Conservation (phyloP, 2,329 filamentous ascomycete genomes). For the Phialophora tarda region DNA sequence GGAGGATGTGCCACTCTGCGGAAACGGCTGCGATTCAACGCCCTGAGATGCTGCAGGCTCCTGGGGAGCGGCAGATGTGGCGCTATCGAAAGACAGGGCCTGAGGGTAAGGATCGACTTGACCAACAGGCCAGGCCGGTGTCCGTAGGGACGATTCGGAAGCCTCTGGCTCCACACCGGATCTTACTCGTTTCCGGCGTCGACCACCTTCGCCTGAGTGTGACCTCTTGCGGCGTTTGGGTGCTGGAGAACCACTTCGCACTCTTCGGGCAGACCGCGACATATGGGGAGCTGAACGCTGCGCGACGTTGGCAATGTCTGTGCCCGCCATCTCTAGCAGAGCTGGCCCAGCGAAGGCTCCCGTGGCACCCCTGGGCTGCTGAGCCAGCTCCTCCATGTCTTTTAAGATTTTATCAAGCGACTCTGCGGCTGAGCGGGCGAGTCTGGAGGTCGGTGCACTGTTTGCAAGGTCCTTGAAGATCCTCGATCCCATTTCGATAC, state of each 20-base stretch:
- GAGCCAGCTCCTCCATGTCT: slow-evolving; percentile 15
- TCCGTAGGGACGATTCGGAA: slow-evolving; percentile 10
- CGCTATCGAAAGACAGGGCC: slow-evolving; percentile 19
- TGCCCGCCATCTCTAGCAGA: not conserved
- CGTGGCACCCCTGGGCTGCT: not conserved
- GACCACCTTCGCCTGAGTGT: slow-evolving; percentile 5
- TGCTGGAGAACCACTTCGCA: not conserved
- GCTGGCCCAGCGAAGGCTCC: not conserved
- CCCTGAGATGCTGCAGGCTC: slow-evolving; percentile 15
- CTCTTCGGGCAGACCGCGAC: not conserved
- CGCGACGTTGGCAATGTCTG: not conserved
- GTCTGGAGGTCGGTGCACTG: slow-evolving; percentile 4
- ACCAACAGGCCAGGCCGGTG: slow-evolving; percentile 12
- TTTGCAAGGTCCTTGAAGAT: slow-evolving; percentile 25
- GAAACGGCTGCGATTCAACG: slow-evolving; percentile 23
- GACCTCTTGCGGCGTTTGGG: slow-evolving; percentile 22
- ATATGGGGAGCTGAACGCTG: not conserved
- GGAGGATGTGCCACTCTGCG: slow-evolving; percentile 22
- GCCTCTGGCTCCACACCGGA: not conserved
- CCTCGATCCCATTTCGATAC: slow-evolving; percentile 18
- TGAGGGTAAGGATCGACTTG: slow-evolving; percentile 23
- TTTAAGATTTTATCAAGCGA: slow-evolving; percentile 17
- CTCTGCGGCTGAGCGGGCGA: slow-evolving; percentile 17
- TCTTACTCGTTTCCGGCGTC: slow-evolving; percentile 20
- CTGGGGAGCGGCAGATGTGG: slow-evolving; percentile 20